Percentiles rank a stretch among this genome's conserved stretches.
These are phyloP conservation scores for Fusarium coicis DNA, from an alignment of 2,329 filamentous ascomycete species.

Conservation along the genomic window DNA sequence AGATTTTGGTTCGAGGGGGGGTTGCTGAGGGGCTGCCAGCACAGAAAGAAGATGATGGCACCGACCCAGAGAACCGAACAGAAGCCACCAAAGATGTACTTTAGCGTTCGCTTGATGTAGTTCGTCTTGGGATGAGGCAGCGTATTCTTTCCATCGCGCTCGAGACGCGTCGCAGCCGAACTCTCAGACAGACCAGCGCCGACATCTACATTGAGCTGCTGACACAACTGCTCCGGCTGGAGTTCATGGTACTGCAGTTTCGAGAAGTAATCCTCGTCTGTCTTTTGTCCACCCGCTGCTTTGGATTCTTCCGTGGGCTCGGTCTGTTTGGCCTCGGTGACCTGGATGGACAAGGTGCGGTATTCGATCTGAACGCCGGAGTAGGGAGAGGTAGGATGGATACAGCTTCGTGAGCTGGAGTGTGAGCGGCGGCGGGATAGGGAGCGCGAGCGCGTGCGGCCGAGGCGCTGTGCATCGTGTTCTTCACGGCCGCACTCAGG, in stretches of 20 bases:
- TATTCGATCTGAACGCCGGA: constrained; percentile 54
- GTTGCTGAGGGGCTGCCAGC: constrained; percentile 58
- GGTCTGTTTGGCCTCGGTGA: constrained; percentile 50
- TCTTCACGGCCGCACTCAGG: constrained; percentile 14
- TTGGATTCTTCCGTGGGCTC: constrained; percentile 37
- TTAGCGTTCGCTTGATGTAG: constrained; percentile 54
- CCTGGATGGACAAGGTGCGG: constrained; percentile 54
- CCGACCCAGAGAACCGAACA: constrained; percentile 60
- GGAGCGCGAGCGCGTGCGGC: constrained; percentile 26
- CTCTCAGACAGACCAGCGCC: constrained; percentile 50
- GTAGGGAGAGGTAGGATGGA: constrained; percentile 48
- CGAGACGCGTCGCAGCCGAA: constrained; percentile 48
- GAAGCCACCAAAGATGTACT: constrained; percentile 60
- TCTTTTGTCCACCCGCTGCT: constrained; percentile 42
- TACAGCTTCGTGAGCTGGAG: constrained; percentile 40
- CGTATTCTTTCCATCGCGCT: constrained; percentile 55
- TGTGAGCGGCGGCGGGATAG: constrained; percentile 36
- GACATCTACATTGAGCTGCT: constrained; percentile 52
- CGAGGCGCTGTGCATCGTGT: constrained; percentile 1
- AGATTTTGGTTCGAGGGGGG: constrained; percentile 57
- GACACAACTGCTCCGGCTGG: constrained; percentile 48
- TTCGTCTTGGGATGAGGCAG: constrained; percentile 56
- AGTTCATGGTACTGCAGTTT: constrained; percentile 54
- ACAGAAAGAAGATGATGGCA: constrained; percentile 60
- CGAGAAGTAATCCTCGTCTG: constrained; percentile 57